Base-by-base conservation (phyloP, 108 stramenopile genomes). In the Nitzschia palea region DNA sequence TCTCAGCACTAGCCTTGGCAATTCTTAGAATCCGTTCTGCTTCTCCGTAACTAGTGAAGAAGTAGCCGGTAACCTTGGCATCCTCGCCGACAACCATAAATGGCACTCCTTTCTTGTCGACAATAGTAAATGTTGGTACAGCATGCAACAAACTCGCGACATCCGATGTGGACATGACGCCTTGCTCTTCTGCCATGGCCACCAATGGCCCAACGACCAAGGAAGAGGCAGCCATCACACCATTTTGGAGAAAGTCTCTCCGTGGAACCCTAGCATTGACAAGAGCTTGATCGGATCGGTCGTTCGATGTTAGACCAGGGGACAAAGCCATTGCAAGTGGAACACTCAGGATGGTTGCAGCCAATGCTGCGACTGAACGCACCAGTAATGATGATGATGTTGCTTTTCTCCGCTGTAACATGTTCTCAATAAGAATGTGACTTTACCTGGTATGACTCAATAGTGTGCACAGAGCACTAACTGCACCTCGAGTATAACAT, bases 21-120 rank as follows among this genome's bases (percentile, higher is more conserved):
- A 83, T 43, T 37, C 80, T 36, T 55, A 91, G 71, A 36, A 91
- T 87, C 2, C 90, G 77, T 54, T 76, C 55, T 6, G 90, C 85
- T 77, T 91, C 90, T 27, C 67, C 75, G 44, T 76, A 91, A 9
- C 74, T 73, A 4, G 86, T 80, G 45, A 91, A 91, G 62, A 91
- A 91, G 70, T 91, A 91, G 1, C 86, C 87, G 3, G 90, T 88
- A 18, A 88, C 66, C 57, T 91, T 88, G 40, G 90, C 90, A 83
- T 91, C 90, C 71, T 88, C 86, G 10, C 90, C 90, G 8, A 91
- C 87, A 1, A 91, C 90, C 71, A 88, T 87, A 59, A 80, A 91
- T 0, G 90, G 90, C 9, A 87, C 82, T 9, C 90, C 90, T 34
- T 74, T 65, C 31, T 57, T 40, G 67, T 91, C 90, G 14, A 91